Evolutionary conservation across 129 eudicot species (phyloP), one percentile per base, ranked within the genome.

Genomic region (Cynara cardunculus): DNA sequence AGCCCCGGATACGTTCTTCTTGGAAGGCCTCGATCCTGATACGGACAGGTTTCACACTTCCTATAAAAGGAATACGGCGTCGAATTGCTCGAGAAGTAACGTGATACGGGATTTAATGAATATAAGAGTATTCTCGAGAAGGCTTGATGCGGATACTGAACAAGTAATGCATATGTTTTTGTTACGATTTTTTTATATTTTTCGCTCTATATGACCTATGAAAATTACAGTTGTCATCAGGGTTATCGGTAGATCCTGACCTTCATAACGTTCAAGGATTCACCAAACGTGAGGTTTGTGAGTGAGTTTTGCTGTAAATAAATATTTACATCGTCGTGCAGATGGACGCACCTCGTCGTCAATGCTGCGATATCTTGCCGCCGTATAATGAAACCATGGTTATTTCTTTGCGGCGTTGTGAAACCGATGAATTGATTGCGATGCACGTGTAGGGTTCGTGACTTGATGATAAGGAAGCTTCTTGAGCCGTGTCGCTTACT

Each of bases 271-370:
- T 7, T 49, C 22, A 1, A 49, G 22, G 22, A 1, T 4, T 49
- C 62, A 49, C 22, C 0, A 3, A 18, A 16, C 21, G 7, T 49
- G 21, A 4, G 62, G 16, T 5, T 3, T 49, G 62, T 13, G 21
- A 16, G 21, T 49, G 65, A n/a, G 65, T 56, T 56, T 56, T n/a
- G 65, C 0, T 56, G 65, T 56, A 56, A 4, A 56, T 56, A 56
- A n/a, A 56, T 56, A 56, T 56, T 56, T n/a, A 14, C 2, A 53
- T 53, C 24, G 22, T 22, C 2, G 7, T 81, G 79, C 78, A 91
- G 96, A 66, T 88, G 81, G 84, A 76, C 69, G 73, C 87, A 41
- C 90, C 78, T 2, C 96, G 98, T 80, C 94, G 98, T 67, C 87
- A 85, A 30, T 93, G 98, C 84, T 93, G 98, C 81, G 90, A 88